phyloP scores from a whole-genome alignment of 2,329 filamentous ascomycete species.

The Colletotrichum lini region DNA sequence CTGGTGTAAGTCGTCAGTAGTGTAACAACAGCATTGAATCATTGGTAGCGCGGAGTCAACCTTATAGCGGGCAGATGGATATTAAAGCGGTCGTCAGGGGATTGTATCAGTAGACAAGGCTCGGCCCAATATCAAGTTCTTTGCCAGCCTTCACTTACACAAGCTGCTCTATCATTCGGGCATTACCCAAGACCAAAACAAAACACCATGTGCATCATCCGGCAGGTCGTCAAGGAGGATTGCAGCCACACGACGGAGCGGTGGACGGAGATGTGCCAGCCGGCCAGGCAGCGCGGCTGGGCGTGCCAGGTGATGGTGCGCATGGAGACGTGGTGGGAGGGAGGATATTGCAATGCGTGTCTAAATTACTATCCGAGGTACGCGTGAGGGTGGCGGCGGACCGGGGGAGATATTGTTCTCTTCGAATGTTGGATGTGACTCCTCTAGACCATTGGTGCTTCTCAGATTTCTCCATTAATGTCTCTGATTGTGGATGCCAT shows the following conservation, averaged over 20 bases:
- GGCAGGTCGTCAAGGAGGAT: slow-evolving; percentile 17
- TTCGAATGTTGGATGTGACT: no score
- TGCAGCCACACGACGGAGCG: slow-evolving; percentile 20
- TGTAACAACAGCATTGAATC: background rate
- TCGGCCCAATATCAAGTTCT: background rate
- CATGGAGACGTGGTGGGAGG: slow-evolving; percentile 24
- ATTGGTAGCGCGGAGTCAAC: background rate
- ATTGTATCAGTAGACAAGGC: background rate
- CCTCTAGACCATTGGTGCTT: no score
- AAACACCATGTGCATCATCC: slow-evolving; percentile 31
- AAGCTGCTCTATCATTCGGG: background rate
- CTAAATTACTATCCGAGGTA: slow-evolving; percentile 3
- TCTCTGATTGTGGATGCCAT: no score
- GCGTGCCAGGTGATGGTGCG: slow-evolving; percentile 5
- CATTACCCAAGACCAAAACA: background rate
- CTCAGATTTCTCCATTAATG: no score
- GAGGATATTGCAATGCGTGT: slow-evolving; percentile 27
- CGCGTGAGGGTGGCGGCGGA: background rate
- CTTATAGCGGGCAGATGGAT: background rate
- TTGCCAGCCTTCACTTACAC: no score
- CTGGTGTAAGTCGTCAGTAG: background rate
- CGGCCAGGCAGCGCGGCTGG: slow-evolving; percentile 10
- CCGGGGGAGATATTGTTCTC: background rate
- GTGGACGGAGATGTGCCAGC: slow-evolving; percentile 15
- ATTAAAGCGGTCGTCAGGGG: background rate